Percentiles rank a stretch among this genome's conserved stretches.
Evolutionary conservation across 163 green algal genomes (phyloP).

Genomic region (Trebouxia gelatinosa): DNA sequence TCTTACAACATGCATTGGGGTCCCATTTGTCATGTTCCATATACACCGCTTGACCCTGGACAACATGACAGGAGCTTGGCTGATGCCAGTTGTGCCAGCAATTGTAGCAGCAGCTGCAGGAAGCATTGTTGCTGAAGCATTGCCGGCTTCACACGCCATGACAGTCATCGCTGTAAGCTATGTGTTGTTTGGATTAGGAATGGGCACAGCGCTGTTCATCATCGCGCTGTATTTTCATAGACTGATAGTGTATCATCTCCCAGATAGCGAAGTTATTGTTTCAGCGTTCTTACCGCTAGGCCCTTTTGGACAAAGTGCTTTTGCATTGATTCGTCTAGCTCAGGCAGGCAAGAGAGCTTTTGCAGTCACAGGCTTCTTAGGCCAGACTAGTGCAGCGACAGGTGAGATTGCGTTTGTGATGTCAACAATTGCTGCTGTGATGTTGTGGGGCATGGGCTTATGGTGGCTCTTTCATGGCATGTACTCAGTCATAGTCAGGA

Average conservation of each 20-base stretch:
- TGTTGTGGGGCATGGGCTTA: constrained; percentile 29
- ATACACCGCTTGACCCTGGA: constrained; percentile 25
- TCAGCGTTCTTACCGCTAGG: constrained; percentile 33
- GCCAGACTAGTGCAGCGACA: not conserved
- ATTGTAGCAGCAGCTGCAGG: constrained; percentile 31
- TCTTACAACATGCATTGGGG: not conserved
- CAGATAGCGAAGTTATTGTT: constrained; percentile 32
- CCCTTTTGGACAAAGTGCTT: constrained; percentile 26
- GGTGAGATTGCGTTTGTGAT: constrained; percentile 4
- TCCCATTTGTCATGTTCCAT: constrained; percentile 23
- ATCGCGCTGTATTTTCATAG: constrained; percentile 33
- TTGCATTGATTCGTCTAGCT: constrained; percentile 20
- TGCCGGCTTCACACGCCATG: constrained; percentile 5
- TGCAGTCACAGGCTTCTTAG: not conserved
- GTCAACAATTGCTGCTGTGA: constrained; percentile 3
- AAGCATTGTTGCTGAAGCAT: constrained; percentile 13
- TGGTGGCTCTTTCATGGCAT: constrained; percentile 35
- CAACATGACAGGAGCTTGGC: constrained; percentile 32
- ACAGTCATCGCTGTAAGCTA: constrained; percentile 17
- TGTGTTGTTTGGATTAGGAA: constrained; percentile 27
- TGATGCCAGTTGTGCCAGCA: constrained; percentile 29
- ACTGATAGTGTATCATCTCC: constrained; percentile 15
- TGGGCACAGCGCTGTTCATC: constrained; percentile 20
- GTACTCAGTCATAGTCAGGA: not conserved
- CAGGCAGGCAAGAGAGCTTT: constrained; percentile 11